phyloP scores from a whole-genome alignment of 441 rosid species.

The Euphorbia celastroides region DNA sequence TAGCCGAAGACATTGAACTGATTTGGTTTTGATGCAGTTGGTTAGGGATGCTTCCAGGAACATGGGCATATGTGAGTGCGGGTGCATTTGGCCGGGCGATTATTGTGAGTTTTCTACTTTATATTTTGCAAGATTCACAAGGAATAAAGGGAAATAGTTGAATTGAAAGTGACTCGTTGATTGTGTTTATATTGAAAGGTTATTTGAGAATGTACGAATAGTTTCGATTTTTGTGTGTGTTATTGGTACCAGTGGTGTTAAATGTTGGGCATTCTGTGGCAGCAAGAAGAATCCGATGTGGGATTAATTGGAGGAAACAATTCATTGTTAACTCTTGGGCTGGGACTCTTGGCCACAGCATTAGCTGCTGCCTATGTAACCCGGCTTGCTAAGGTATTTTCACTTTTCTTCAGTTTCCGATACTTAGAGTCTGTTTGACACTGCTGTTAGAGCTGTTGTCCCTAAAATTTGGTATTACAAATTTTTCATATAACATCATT shows the following conservation, averaged over 20 bases:
- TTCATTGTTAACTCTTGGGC: conserved; percentile 69
- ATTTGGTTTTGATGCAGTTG: conserved; percentile 51
- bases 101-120: conserved; percentile 52
- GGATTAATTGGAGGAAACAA: conserved; percentile 75
- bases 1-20: no score
- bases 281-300: conserved; percentile 87
- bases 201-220: no score
- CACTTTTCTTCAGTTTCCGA: background rate
- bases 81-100: conserved; percentile 97
- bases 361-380: conserved; percentile 85
- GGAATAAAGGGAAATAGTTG: no score
- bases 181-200: background rate
- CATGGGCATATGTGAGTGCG: conserved; percentile 99
- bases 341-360: conserved; percentile 77
- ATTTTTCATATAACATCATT: no score
- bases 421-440: no score
- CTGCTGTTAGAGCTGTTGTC: no score
- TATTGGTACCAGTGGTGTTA: background rate
- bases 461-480: no score
- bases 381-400: conserved; percentile 76
- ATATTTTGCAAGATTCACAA: background rate
- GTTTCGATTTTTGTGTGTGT: no score
- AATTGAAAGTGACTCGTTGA: background rate
- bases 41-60: conserved; percentile 98
- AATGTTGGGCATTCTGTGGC: conserved; percentile 19